A percentile compares a stretch with the other conserved stretches of the same genome.
phyloP scores from a whole-genome alignment of 73 alveolate genomes.

The Paramecium bursaria region DNA sequence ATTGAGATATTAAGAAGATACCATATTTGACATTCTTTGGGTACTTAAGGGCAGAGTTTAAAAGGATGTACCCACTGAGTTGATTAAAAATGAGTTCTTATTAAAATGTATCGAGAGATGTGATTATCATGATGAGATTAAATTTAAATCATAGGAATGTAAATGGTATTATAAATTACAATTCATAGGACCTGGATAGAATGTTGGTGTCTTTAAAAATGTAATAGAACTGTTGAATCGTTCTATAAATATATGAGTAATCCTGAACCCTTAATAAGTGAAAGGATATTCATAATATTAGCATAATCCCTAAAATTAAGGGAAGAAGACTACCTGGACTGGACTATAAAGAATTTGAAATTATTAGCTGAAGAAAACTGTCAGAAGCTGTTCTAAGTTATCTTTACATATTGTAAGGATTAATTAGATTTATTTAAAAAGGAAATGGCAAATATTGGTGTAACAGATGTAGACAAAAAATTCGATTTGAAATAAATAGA shows the following conservation, averaged over 20 bases:
- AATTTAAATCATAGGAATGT: background rate
- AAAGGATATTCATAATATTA: conserved; percentile 7
- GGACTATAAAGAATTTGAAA: conserved; percentile 13
- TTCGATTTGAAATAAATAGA: background rate
- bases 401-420: conserved; percentile 8
- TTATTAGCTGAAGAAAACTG: conserved; percentile 21
- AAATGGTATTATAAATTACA: background rate
- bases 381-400: background rate
- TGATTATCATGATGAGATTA: background rate
- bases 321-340: background rate
- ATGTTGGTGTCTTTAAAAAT: background rate
- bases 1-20: background rate
- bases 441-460: background rate
- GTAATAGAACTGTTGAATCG: background rate
- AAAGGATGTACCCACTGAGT: conserved; percentile 3
- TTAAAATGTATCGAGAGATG: background rate
- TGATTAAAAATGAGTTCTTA: conserved; percentile 31
- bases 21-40: conserved; percentile 33
- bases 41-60: conserved; percentile 27
- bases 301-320: background rate
- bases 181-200: conserved; percentile 42
- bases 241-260: conserved; percentile 1
- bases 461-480: background rate
- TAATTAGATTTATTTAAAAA: background rate
- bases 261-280: conserved; percentile 6